Evolutionary conservation across 257 asterid species (phyloP), one percentile per base, ranked within the genome.

Genomic region (Plantago major): DNA sequence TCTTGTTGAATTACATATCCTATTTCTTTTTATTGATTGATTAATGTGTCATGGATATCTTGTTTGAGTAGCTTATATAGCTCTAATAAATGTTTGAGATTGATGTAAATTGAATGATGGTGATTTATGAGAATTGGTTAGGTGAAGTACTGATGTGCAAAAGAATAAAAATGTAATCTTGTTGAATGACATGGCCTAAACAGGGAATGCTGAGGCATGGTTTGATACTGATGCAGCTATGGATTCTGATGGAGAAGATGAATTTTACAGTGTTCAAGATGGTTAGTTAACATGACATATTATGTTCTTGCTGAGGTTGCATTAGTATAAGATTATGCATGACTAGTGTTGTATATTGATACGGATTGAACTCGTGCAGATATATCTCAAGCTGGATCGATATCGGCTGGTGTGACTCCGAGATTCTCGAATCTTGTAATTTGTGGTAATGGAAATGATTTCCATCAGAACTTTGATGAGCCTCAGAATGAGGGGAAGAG

Each of bases 211-310:
- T 19, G 97, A 92, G 68, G 77, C 90, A 45, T 86, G 95, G 95
- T 83, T 73, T 64, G 99, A 92, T 62, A 84, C 95, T 11, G 99
- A 74, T 56, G 74, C 80, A 14, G 78, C 47, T 17, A 76, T 75
- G 40, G 95, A 79, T 49, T 92, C 99, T 6, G 98, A 83, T 5
- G 69, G 94, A 46, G 97, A 90, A n/a, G 96, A 85, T 10, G 98
- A 90, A 30, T 90, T 82, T 70, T 86, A 84, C 69, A 90, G 98
- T n/a, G 86, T 90, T 53, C 95, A 79, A 78, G 98, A 90, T 64
- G 98, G 98, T 86, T 64, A 78, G 82, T 60, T 1, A 7, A 3
- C 28, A 19, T 69, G n/a, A 13, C n/a, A 44, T 53, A 26, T 45
- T n/a, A 26, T 43, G 55, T 13, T 46, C 15, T 6, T 62, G 33